Percentiles rank a stretch among this genome's conserved stretches.
These are phyloP conservation scores for Curvularia verruculosa DNA, from an alignment of 2,329 filamentous ascomycete species.

Conservation along the genomic window DNA sequence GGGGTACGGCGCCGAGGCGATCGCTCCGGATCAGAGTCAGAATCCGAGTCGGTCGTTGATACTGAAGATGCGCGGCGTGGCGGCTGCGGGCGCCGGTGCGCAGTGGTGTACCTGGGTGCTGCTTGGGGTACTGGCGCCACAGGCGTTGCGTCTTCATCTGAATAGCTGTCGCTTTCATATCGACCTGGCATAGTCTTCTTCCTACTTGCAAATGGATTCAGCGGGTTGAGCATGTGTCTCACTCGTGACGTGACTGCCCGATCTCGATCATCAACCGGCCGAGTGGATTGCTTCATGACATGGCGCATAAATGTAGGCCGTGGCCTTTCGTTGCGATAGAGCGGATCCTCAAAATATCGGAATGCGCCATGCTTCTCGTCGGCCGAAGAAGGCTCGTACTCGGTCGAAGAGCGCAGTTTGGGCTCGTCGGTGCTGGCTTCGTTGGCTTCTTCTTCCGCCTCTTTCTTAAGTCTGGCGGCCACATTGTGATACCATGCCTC, in stretches of 20 bases:
- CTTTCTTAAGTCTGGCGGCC: constrained; percentile 69
- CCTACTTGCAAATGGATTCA: constrained; percentile 24
- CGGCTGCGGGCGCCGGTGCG: constrained; percentile 41
- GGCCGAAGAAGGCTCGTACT: constrained; percentile 47
- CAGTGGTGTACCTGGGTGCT: constrained; percentile 25
- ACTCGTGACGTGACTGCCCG: constrained; percentile 39
- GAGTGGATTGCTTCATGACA: constrained; percentile 41
- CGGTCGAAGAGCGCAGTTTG: constrained; percentile 38
- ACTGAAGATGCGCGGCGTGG: constrained; percentile 45
- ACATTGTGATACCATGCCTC: constrained; percentile 84
- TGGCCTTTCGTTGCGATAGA: constrained; percentile 54
- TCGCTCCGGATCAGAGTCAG: constrained; percentile 32
- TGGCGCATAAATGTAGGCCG: constrained; percentile 53
- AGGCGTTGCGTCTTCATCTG: constrained; percentile 41
- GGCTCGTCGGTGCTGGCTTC: constrained; percentile 32
- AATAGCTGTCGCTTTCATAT: constrained; percentile 38
- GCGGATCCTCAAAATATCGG: constrained; percentile 57
- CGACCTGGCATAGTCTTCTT: constrained; percentile 35
- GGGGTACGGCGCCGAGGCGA: constrained; percentile 35
- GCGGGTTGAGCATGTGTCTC: constrained; percentile 46
- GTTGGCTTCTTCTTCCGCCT: constrained; percentile 55
- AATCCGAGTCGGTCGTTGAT: constrained; percentile 41
- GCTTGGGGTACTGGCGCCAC: constrained; percentile 31
- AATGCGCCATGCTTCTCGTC: constrained; percentile 54
- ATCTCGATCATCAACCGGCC: constrained; percentile 37